Conservation (phyloP, 1,284 basidiomycete genomes). For the Puccinia novopanici region DNA sequence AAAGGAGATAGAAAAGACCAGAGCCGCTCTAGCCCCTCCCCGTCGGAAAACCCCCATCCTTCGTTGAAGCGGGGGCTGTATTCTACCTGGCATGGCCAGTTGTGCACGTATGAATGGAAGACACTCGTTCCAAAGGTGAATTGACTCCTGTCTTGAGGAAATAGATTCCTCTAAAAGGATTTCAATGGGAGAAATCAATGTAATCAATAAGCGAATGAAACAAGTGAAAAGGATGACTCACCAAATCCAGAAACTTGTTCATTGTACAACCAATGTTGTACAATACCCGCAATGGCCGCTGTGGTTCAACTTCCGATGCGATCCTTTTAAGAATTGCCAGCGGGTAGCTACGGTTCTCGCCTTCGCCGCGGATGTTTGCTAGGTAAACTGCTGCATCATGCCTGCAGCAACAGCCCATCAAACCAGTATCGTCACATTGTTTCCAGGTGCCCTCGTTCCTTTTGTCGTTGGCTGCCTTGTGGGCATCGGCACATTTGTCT, state of each 20-base stretch:
- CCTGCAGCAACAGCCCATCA: no score
- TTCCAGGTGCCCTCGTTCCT: background rate
- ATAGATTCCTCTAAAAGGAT: background rate
- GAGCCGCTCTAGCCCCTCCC: background rate
- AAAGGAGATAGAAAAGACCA: slow-evolving; percentile 1
- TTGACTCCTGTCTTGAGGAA: background rate
- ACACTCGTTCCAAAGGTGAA: background rate
- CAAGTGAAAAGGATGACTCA: background rate
- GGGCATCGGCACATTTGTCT: background rate
- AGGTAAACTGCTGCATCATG: no score
- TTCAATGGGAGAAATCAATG: no score
- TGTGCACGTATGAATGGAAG: slow-evolving; percentile 20
- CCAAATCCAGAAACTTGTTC: background rate
- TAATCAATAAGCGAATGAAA: no score
- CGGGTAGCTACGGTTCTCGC: background rate
- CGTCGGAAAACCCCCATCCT: slow-evolving; percentile 13
- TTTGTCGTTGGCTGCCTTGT: slow-evolving; percentile 6
- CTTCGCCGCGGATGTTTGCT: background rate
- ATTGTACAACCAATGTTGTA: background rate
- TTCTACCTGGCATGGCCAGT: slow-evolving; percentile 10
- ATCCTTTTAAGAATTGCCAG: background rate
- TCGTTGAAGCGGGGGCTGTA: slow-evolving; percentile 6
- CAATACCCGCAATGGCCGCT: background rate
- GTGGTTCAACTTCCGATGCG: background rate
- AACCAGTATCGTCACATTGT: background rate